Evolutionary conservation across 2,329 filamentous ascomycete species (phyloP), one percentile per base, ranked within the genome.

Genomic region (Phyllosticta ampelicida): DNA sequence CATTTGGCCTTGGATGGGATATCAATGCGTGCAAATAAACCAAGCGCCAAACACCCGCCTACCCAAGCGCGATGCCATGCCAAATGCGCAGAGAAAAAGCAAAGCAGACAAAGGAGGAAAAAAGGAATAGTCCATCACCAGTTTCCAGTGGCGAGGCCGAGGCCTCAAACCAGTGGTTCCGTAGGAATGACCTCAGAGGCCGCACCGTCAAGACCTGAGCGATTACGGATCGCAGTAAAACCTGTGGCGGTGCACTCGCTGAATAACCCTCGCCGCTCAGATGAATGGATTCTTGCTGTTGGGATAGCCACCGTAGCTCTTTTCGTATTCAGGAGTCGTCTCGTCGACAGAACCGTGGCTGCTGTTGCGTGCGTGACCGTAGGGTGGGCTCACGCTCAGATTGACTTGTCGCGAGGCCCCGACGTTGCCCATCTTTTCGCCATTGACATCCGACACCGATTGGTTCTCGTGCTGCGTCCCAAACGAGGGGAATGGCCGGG

Each of bases 331-430:
- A 48, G 74, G 75, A 36, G 75, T 76, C 26, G 74, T 72, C 57
- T 73, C 67, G 56, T 67, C 72, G 56, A 76, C 70, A 53, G 74
- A 71, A 30, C 74, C 75, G 64, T 77, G 68, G 62, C 74, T 76
- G 62, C 75, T 77, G 49, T 70, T 66, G 55, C 76, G 74, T 48
- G 74, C 63, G 60, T 77, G 74, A 30, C 69, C 70, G 36, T 44
- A 44, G 23, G 73, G 75, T 36, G 74, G 73, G 52, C 73, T 68
- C 36, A 69, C 68, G 18, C 73, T 73, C 60, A 71, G 67, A 58
- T 72, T 71, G 48, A 77, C 73, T 44, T 68, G 68, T 51, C 71
- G 75, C 13, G 50, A 53, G 51, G 73, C 70, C 49, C 67, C 72
- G 55, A 77, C 74, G 62, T 68, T 67, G 61, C 74, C 72, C 50